Base-by-base conservation (phyloP, 164 flowering plant species). In the Magnolia changhungtana region DNA sequence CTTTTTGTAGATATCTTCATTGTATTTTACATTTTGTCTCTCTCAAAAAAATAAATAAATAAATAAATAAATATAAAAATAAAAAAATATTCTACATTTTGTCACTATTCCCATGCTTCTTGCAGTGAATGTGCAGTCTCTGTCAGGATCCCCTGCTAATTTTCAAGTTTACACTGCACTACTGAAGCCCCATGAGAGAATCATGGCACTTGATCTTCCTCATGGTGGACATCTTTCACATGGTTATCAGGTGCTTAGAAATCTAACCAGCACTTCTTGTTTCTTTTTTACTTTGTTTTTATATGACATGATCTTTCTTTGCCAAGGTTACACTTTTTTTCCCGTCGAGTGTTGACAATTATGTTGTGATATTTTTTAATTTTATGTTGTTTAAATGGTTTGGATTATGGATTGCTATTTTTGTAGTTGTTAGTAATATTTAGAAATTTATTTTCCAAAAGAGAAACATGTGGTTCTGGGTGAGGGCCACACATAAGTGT, bases 121-220 rank as follows among this genome's bases (percentile, higher is more conserved):
- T 88, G 84, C 91, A 96, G 99, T 94, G 72, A 96, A 96, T 77
- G 98, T 96, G 84, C 98, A 94, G 83, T 85, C 98, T 19, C 82
- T 96, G 16, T 96, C 99, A 71, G 99, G 99, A 16, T 94, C 99
- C 69, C 98, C 99, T 16, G 79, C 99, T 31, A 96, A 96, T 78
- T 96, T 96, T 67, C 99, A 96, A 77, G 98, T 91, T 51, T 96
- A 96, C 81, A 94, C 98, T 83, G 99, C 98, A 50, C 78, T 96
- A 67, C 79, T 96, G 80, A 96, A 92, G 78, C 95, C 99, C 76
- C 99, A 96, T 81, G 99, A 96, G 0, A 91, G 99, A 86, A 96
- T 94, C 80, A 96, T 96, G 98, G 98, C 98, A 6, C 98, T 96
- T 75, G 98, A 92, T 87, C 98, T 94, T 86, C 99, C 99, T 78